Evolutionary conservation across 2,329 filamentous ascomycete species (phyloP), one percentile per base, ranked within the genome.

Genomic region (Beauveria varroae): DNA sequence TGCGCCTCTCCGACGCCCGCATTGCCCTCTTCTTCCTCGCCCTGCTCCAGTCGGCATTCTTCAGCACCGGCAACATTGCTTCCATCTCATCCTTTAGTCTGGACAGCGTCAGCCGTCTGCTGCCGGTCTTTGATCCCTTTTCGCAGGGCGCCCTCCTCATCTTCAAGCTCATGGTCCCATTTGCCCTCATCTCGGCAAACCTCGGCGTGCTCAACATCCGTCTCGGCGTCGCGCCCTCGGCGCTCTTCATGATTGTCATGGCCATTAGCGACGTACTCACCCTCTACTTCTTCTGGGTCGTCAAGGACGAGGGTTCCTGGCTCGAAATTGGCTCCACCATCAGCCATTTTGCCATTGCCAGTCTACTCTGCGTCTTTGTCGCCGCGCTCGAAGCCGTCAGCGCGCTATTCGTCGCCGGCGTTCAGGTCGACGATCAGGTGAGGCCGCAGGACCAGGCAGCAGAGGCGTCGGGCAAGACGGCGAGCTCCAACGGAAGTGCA

Each of bases 301-400:
- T 99, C 51, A 90, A 89, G 69, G 95, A 99, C 68, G 95, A 99
- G 72, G 95, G 95, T 0, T 95, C 89, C 24, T 99, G 95, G 95
- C 77, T 99, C 63, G 95, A 99, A 72, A 99, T 99, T 71, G 95
- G 95, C 37, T 96, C 91, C 30, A 97, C 91, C 3, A 99, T 99
- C 66, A 96, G 86, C 69, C 93, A 98, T 73, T 99, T 98, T 74
- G 86, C 87, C 64, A 98, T 99, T 76, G 93, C 92, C 20, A 97
- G 91, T 73, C 73, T 91, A 67, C 71, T 98, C 50, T 95, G 92
- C 67, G 87, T 96, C 9, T 99, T 99, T 76, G 92, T 99, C 49
- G 91, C 92, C 0, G 86, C 83, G 16, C 76, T 99, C 51, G 95
- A 99, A 76, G 87, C 89, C 18, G 84, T 96, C 3, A 96, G 92